A percentile compares a stretch with the other conserved stretches of the same genome.
phyloP scores from a whole-genome alignment of 2,329 filamentous ascomycete species.

The Magnaporthiopsis poae region DNA sequence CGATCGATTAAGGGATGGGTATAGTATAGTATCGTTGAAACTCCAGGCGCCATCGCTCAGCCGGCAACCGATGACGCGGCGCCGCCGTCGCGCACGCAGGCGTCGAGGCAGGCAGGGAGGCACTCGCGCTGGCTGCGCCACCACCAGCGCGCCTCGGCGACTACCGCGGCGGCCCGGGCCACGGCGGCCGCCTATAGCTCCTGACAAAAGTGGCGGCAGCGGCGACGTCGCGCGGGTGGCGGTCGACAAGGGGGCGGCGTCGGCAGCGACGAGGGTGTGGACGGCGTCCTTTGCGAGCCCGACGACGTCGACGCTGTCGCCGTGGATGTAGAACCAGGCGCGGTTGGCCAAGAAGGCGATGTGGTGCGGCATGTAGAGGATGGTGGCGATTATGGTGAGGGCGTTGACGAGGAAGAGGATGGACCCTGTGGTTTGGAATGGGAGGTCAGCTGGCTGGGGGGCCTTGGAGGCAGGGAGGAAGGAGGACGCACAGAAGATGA shows the following conservation, averaged over 20 bases:
- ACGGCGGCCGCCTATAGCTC: conserved; percentile 26
- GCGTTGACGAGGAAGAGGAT: conserved; percentile 82
- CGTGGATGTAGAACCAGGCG: conserved; percentile 89
- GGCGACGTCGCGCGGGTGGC: conserved; percentile 18
- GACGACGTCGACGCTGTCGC: conserved; percentile 55
- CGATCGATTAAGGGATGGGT: too few species aligned
- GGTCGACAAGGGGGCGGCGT: conserved; percentile 15
- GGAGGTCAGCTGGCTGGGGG: not conserved
- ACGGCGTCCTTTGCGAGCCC: conserved; percentile 35
- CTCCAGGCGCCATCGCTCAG: too few species aligned
- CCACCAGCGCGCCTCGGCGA: not conserved
- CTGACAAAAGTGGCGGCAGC: conserved; percentile 20
- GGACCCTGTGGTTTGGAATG: conserved; percentile 51
- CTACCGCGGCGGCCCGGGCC: not conserved
- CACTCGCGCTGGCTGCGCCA: too few species aligned
- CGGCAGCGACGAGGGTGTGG: conserved; percentile 28
- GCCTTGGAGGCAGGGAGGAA: not conserved
- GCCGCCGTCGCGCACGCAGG: too few species aligned
- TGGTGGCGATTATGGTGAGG: conserved; percentile 74
- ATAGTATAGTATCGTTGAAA: too few species aligned
- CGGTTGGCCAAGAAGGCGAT: conserved; percentile 71
- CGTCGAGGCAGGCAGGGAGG: too few species aligned
- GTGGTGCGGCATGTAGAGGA: conserved; percentile 90
- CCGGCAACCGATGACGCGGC: too few species aligned
- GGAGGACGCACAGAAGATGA: conserved; percentile 74